Evolutionary conservation across 2,329 filamentous ascomycete species (phyloP).

Genomic region (Colletotrichum graminicola): DNA sequence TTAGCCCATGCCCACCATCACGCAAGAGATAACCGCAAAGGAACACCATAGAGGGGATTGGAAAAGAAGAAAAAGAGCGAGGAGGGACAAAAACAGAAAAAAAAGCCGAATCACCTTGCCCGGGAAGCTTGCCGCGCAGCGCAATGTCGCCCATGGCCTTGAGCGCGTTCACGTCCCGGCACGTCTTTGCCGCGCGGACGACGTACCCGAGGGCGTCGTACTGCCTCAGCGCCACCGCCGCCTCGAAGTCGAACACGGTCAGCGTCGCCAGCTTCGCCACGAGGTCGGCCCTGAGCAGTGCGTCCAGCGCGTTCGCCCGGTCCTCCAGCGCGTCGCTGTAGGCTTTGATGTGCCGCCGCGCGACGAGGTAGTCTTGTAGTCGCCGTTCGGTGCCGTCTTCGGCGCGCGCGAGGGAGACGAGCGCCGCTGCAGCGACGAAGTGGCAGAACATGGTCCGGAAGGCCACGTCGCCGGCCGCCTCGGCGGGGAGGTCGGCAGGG

Average conservation of each 20-base stretch:
- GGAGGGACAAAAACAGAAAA: no score
- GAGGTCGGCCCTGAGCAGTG: slow-evolving; percentile 64
- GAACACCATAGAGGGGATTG: background rate
- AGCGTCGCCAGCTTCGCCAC: slow-evolving; percentile 73
- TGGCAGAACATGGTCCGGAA: slow-evolving; percentile 77
- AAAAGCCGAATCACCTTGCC: slow-evolving; percentile 56
- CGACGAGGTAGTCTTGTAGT: slow-evolving; percentile 71
- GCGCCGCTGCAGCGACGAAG: slow-evolving; percentile 71
- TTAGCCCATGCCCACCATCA: background rate
- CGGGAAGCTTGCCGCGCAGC: slow-evolving; percentile 65
- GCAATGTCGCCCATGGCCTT: slow-evolving; percentile 77
- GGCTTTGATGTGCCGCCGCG: slow-evolving; percentile 69
- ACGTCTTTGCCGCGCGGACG: slow-evolving; percentile 64
- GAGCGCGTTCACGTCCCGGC: slow-evolving; percentile 60
- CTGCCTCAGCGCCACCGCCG: slow-evolving; percentile 72
- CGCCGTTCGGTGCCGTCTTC: slow-evolving; percentile 63
- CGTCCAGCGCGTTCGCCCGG: slow-evolving; percentile 55
- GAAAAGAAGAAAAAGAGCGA: background rate
- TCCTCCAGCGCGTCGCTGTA: slow-evolving; percentile 65
- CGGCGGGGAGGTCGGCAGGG: slow-evolving; percentile 58
- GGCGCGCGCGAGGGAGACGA: slow-evolving; percentile 64
- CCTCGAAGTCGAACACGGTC: slow-evolving; percentile 84
- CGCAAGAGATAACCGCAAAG: background rate
- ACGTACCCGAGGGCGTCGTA: slow-evolving; percentile 76
- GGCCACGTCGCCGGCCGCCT: slow-evolving; percentile 61